Percentiles rank a stretch among this genome's conserved stretches.
phyloP scores from a whole-genome alignment of 225 moss, liverwort and hornwort species.

The Polytrichum formosum region DNA sequence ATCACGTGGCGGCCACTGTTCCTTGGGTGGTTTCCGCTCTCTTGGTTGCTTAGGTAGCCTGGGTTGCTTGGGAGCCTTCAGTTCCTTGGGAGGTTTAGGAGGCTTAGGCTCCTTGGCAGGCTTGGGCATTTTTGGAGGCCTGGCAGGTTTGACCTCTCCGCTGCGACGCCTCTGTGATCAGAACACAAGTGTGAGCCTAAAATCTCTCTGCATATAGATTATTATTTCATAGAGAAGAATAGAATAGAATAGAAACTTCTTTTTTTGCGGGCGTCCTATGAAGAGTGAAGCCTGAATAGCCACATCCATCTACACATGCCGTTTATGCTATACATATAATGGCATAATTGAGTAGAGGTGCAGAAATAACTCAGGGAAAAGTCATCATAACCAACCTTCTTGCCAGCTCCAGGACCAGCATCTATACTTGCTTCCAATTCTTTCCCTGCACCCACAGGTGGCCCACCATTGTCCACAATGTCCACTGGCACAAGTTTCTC shows the following conservation, averaged over 20 bases:
- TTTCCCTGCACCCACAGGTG: slow-evolving; percentile 26
- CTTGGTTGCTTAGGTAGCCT: slow-evolving; percentile 48
- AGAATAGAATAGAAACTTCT: no score
- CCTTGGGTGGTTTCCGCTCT: slow-evolving; percentile 43
- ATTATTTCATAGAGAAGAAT: no score
- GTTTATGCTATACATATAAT: no score
- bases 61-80: slow-evolving; percentile 55
- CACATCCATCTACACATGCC: no score
- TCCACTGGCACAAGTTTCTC: slow-evolving; percentile 35
- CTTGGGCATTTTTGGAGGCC: slow-evolving; percentile 34
- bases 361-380: background rate
- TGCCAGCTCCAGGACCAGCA: slow-evolving; percentile 20
- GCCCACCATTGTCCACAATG: slow-evolving; percentile 23
- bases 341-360: no score
- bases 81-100: slow-evolving; percentile 67
- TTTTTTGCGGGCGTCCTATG: no score
- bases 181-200: no score
- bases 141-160: slow-evolving; percentile 48
- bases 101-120: slow-evolving; percentile 49
- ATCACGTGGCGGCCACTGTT: slow-evolving; percentile 58
- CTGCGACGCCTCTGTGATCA: slow-evolving; percentile 56
- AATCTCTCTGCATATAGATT: no score
- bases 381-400: slow-evolving; percentile 17
- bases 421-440: slow-evolving; percentile 15
- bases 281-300: no score